Conservation (phyloP, 202 grass and related monocot genomes). For the Zizania palustris region DNA sequence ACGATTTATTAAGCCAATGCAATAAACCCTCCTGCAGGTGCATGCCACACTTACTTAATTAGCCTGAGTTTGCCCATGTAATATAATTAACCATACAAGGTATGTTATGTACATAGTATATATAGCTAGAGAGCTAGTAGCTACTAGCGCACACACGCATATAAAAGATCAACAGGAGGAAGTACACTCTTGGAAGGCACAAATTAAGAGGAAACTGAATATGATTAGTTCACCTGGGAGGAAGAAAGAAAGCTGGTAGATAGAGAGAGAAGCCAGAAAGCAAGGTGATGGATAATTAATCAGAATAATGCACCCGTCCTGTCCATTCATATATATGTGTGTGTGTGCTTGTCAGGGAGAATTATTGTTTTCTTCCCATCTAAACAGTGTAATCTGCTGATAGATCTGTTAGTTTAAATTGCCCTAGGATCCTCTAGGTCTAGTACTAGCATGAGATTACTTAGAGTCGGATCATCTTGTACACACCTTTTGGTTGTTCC, state of each 20-base stretch:
- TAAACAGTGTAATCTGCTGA: conserved; percentile 32
- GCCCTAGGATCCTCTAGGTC: too few species aligned
- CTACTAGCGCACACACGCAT: too few species aligned
- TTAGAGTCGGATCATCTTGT: too few species aligned
- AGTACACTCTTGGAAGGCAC: conserved; percentile 27
- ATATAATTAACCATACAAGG: not conserved
- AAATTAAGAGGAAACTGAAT: not conserved
- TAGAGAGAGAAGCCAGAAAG: not conserved
- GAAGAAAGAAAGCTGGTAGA: too few species aligned
- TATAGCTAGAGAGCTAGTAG: too few species aligned
- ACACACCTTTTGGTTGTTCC: too few species aligned
- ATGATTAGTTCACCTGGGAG: not conserved
- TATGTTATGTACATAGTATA: not conserved
- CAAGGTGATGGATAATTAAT: not conserved
- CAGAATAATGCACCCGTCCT: not conserved
- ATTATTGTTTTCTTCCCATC: not conserved
- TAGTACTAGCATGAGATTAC: too few species aligned
- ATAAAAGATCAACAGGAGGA: conserved; percentile 11
- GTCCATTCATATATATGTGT: not conserved
- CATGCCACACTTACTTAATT: not conserved
- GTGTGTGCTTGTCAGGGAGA: not conserved
- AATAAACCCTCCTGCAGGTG: conserved; percentile 3
- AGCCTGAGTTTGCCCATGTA: not conserved
- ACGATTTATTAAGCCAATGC: not conserved
- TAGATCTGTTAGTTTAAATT: too few species aligned